Evolutionary conservation across 1,284 basidiomycete species (phyloP).

Genomic region (Pseudozyma thailandica): DNA sequence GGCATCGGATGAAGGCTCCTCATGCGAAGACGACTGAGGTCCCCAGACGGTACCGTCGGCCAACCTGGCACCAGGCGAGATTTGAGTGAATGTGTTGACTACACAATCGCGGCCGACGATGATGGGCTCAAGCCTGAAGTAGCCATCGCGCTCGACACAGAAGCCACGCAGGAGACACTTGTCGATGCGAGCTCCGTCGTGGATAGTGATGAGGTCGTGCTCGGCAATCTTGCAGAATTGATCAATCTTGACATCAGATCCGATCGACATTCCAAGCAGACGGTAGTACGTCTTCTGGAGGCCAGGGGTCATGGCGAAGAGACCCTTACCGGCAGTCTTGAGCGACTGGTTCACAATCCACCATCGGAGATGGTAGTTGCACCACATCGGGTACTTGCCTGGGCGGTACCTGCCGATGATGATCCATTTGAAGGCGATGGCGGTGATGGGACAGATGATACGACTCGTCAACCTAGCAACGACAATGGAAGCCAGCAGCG

Average conservation of each 20-base stretch:
- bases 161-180: constrained; percentile 67
- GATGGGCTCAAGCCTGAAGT: constrained; percentile 67
- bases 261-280: constrained; percentile 66
- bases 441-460: constrained; percentile 66
- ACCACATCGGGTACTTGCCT: constrained; percentile 68
- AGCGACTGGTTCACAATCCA: constrained; percentile 68
- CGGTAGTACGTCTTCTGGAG: constrained; percentile 66
- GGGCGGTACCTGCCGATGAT: constrained; percentile 67
- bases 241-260: constrained; percentile 64
- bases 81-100: constrained; percentile 67
- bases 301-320: constrained; percentile 63
- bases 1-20: constrained; percentile 65
- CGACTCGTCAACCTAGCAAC: constrained; percentile 66
- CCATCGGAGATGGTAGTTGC: constrained; percentile 68
- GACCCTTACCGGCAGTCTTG: constrained; percentile 65
- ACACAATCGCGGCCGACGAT: constrained; percentile 68
- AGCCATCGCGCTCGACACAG: constrained; percentile 67
- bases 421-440: constrained; percentile 68
- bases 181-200: constrained; percentile 66
- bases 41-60: constrained; percentile 68
- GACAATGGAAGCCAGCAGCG: constrained; percentile 63
- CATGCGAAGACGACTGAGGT: constrained; percentile 66
- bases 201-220: constrained; percentile 67
- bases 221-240: constrained; percentile 63
- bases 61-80: constrained; percentile 66